These are phyloP conservation scores for Metarhizium album DNA, from an alignment of 2,329 filamentous ascomycete genomes.

Conservation along the genomic window DNA sequence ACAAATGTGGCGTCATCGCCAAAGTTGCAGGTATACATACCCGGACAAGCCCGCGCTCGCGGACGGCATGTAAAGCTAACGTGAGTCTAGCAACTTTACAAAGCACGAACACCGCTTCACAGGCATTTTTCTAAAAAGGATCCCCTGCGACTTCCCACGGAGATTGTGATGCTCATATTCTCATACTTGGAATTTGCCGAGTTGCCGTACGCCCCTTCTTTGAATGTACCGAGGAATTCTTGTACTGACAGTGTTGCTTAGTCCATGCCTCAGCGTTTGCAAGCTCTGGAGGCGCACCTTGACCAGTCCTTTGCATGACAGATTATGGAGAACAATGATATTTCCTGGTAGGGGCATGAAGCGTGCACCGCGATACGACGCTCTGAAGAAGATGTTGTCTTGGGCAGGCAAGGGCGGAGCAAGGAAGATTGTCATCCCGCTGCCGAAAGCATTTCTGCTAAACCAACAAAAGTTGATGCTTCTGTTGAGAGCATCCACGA, in stretches of 20 bases:
- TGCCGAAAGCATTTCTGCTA: constrained; percentile 17
- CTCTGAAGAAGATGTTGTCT: constrained; percentile 19
- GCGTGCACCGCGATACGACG: constrained; percentile 13
- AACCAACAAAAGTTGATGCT: constrained; percentile 18
- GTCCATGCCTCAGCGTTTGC: constrained; percentile 22
- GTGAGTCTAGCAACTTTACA: constrained; percentile 21
- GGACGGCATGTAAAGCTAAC: background rate
- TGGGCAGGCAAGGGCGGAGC: constrained; percentile 20
- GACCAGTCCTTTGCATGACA: constrained; percentile 16
- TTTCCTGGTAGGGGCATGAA: constrained; percentile 15
- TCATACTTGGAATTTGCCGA: constrained; percentile 22
- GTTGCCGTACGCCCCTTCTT: constrained; percentile 15
- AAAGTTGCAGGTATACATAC: constrained; percentile 21
- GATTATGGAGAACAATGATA: constrained; percentile 21
- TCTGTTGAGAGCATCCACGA: constrained; percentile 16
- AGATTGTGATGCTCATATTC: constrained; percentile 26
- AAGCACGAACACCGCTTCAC: constrained; percentile 24
- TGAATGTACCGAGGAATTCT: background rate
- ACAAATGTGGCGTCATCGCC: constrained; percentile 16
- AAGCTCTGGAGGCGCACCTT: constrained; percentile 22
- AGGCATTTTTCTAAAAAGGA: constrained; percentile 22
- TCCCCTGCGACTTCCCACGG: constrained; percentile 24
- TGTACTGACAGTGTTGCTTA: constrained; percentile 8
- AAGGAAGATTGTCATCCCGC: constrained; percentile 18
- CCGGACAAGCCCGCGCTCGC: background rate